Evolutionary conservation across 352 stramenopile species (phyloP), one percentile per base, ranked within the genome.

Genomic region (Lagenidium sp.): DNA sequence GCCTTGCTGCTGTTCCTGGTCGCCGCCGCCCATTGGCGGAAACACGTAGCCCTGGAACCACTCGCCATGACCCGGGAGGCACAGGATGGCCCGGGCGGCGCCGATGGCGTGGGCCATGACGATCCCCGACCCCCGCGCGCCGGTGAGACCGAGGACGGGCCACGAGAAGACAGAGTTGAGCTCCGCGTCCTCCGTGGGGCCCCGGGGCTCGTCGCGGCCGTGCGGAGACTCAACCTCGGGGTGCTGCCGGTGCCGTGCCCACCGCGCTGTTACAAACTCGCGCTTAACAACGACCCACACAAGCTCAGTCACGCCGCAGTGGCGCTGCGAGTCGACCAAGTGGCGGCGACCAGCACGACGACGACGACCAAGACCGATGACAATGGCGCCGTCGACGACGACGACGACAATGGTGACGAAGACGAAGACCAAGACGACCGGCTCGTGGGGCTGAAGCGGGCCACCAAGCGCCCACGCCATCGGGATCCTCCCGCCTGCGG

Each of bases 41-140:
- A 56, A 40, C 77, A 80, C 28, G 45, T 77, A 82, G 39, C 74
- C 74, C 52, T 86, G 74, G 55, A 86, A 86, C 74, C 74, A 86
- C 32, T 38, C 39, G 36, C 49, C 60, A 42, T 73, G 54, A 30
- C 52, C 43, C 35, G 63, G 60, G 61, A 86, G 82, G 54, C 70
- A 86, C 30, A 86, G 51, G 37, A 74, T 53, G 26, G 74, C 70
- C 31, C 67, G 63, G 1, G 67, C 70, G 20, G 18, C 24, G 22
- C 36, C 25, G 26, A 7, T 35, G 45, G 11, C n/a, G n/a, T n/a
- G n/a, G n/a, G n/a, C n/a, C n/a, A n/a, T n/a, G n/a, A n/a, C n/a
- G n/a, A n/a, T n/a, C n/a, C n/a, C n/a, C n/a, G n/a, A 7, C 13
- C 34, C 34, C 11, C 34, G 34, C 13, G 34, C 20, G 38, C 4